Conservation (phyloP, 2,329 filamentous ascomycete genomes). For the Onygenales sp. region DNA sequence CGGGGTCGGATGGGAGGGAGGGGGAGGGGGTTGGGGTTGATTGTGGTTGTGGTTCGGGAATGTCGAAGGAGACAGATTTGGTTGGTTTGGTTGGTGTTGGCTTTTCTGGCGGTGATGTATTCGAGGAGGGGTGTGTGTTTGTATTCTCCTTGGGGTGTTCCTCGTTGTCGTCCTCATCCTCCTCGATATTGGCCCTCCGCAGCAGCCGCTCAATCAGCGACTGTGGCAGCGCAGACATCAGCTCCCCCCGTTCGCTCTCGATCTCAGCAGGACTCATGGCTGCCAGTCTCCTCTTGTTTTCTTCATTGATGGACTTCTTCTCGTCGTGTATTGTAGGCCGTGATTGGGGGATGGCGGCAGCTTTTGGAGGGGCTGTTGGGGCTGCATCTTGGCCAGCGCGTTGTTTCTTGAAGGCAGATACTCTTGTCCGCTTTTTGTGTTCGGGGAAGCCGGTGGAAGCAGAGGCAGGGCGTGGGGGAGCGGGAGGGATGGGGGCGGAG, state of each 20-base stretch:
- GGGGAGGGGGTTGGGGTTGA: conserved; percentile 4
- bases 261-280: conserved; percentile 78
- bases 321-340: conserved; percentile 43
- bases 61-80: conserved; percentile 24
- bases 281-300: conserved; percentile 66
- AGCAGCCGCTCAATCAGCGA: conserved; percentile 68
- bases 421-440: conserved; percentile 64
- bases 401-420: conserved; percentile 73
- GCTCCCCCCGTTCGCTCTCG: conserved; percentile 64
- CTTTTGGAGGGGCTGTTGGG: conserved; percentile 10
- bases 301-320: conserved; percentile 64
- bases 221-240: conserved; percentile 69
- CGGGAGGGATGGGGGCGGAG: conserved; percentile 26
- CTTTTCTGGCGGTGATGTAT: background rate
- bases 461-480: conserved; percentile 50
- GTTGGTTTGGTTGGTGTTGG: conserved; percentile 3
- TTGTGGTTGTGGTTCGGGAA: conserved; percentile 8
- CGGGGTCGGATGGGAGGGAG: no score
- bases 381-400: conserved; percentile 27
- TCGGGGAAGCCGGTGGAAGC: conserved; percentile 73
- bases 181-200: conserved; percentile 65
- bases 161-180: conserved; percentile 27
- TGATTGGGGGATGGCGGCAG: conserved; percentile 12
- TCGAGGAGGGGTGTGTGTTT: background rate
- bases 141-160: background rate